Conservation (phyloP, 2,329 filamentous ascomycete species). For the Neurospora crassa region DNA sequence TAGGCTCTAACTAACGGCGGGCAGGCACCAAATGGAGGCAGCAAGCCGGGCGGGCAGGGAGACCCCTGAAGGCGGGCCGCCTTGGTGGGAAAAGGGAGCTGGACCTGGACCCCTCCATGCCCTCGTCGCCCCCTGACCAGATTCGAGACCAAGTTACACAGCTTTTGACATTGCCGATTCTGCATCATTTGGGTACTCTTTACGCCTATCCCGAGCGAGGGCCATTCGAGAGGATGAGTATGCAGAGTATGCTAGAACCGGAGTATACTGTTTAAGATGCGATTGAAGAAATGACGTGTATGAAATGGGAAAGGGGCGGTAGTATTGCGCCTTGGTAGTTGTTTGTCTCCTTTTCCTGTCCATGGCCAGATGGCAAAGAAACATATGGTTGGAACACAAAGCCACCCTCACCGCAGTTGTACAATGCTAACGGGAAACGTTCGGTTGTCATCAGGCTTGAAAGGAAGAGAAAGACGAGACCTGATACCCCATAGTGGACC, state of each 20-base stretch:
- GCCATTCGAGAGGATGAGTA: background rate
- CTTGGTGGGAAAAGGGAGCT: background rate
- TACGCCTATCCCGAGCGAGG: background rate
- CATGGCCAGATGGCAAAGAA: background rate
- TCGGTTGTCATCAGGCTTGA: no score
- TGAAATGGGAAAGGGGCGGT: background rate
- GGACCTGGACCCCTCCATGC: background rate
- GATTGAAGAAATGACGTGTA: background rate
- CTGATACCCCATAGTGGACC: no score
- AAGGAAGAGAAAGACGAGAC: no score
- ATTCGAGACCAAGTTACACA: background rate
- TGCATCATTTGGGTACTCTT: background rate
- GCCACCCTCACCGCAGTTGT: background rate
- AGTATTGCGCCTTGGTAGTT: background rate
- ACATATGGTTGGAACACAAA: background rate
- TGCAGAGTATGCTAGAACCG: background rate
- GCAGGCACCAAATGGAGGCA: background rate
- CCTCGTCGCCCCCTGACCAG: background rate
- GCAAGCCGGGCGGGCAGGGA: background rate
- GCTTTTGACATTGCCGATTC: background rate
- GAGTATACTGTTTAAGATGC: background rate
- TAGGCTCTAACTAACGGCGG: background rate
- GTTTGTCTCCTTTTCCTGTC: background rate
- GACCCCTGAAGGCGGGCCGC: background rate
- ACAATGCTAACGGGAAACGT: no score